Percentiles rank a stretch among this genome's conserved stretches.
phyloP scores from a whole-genome alignment of 1,284 basidiomycete genomes.

The Pseudozyma sp. region DNA sequence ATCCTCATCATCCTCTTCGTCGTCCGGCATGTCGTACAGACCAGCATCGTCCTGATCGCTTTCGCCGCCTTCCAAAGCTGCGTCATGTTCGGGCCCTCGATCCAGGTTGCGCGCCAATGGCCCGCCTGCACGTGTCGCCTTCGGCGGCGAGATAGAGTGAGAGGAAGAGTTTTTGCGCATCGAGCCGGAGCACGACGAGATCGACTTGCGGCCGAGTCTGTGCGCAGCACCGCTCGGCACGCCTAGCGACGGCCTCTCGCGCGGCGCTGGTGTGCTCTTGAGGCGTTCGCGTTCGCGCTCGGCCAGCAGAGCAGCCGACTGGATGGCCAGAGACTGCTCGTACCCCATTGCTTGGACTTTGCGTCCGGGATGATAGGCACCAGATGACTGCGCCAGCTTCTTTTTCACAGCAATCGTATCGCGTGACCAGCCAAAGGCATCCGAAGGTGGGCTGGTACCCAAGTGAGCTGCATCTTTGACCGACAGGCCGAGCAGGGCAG shows the following conservation, averaged over 20 bases:
- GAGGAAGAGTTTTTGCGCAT: slow-evolving; percentile 41
- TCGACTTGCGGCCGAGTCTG: slow-evolving; percentile 43
- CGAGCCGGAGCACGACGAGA: slow-evolving; percentile 45
- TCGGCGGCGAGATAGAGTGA: slow-evolving; percentile 36
- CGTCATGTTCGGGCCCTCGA: slow-evolving; percentile 33
- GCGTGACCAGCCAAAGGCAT: slow-evolving; percentile 41
- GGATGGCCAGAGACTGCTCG: slow-evolving; percentile 48
- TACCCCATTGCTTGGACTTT: slow-evolving; percentile 40
- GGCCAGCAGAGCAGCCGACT: slow-evolving; percentile 40
- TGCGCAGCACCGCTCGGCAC: slow-evolving; percentile 49
- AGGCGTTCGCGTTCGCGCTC: slow-evolving; percentile 41
- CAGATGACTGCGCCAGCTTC: slow-evolving; percentile 40
- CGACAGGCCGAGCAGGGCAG: slow-evolving; percentile 38
- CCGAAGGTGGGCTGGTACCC: slow-evolving; percentile 29
- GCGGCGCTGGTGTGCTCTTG: slow-evolving; percentile 15
- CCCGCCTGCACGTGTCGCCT: slow-evolving; percentile 27
- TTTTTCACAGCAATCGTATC: slow-evolving; percentile 48
- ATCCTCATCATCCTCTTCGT: slow-evolving; percentile 32
- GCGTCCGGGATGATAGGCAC: slow-evolving; percentile 35
- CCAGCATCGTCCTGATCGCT: slow-evolving; percentile 36
- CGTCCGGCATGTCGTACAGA: slow-evolving; percentile 16
- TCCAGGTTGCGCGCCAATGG: slow-evolving; percentile 39
- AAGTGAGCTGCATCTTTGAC: slow-evolving; percentile 18
- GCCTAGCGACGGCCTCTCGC: slow-evolving; percentile 33
- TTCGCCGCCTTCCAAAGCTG: slow-evolving; percentile 38